Percentiles rank a stretch among this genome's conserved stretches.
Conservation (phyloP, 2,329 filamentous ascomycete genomes). For the Drechmeria coniospora region DNA sequence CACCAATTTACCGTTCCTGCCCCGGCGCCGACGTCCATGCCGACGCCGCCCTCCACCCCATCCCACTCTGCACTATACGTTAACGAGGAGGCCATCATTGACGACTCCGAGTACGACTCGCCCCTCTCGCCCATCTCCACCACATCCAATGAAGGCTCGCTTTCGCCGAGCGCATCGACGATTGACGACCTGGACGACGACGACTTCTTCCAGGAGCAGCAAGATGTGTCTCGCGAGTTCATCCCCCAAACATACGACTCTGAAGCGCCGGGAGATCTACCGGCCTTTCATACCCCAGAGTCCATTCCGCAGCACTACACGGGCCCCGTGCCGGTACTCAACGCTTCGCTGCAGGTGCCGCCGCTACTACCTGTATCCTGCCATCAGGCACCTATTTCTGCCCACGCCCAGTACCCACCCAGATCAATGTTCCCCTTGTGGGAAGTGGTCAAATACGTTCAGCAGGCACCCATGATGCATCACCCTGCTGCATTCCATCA, state of each 20-base stretch:
- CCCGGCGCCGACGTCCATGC: constrained; percentile 17
- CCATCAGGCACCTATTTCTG: constrained; percentile 21
- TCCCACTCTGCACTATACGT: constrained; percentile 29
- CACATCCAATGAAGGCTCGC: constrained; percentile 37
- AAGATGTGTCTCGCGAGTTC: constrained; percentile 23
- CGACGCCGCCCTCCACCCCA: constrained; percentile 26
- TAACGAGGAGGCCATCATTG: constrained; percentile 29
- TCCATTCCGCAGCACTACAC: constrained; percentile 30
- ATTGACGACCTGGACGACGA: constrained; percentile 36
- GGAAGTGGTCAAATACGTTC: constrained; percentile 38
- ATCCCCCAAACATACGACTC: constrained; percentile 28
- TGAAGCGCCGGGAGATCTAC: constrained; percentile 25
- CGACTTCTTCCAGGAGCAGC: constrained; percentile 30
- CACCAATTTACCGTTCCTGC: constrained; percentile 49
- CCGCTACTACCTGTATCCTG: constrained; percentile 14
- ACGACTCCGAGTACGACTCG: constrained; percentile 28
- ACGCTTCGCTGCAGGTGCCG: constrained; percentile 7
- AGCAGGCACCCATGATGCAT: constrained; percentile 31
- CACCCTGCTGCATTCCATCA: constrained; percentile 36
- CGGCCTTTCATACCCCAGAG: constrained; percentile 28
- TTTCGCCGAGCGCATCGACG: constrained; percentile 37
- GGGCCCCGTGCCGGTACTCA: constrained; percentile 22
- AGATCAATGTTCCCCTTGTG: constrained; percentile 35
- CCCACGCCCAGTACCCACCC: constrained; percentile 22
- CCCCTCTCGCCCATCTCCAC: constrained; percentile 35